Evolutionary conservation across 768 basidiomycete genomes (phyloP).

Genomic region (Austroboletus eburneus): DNA sequence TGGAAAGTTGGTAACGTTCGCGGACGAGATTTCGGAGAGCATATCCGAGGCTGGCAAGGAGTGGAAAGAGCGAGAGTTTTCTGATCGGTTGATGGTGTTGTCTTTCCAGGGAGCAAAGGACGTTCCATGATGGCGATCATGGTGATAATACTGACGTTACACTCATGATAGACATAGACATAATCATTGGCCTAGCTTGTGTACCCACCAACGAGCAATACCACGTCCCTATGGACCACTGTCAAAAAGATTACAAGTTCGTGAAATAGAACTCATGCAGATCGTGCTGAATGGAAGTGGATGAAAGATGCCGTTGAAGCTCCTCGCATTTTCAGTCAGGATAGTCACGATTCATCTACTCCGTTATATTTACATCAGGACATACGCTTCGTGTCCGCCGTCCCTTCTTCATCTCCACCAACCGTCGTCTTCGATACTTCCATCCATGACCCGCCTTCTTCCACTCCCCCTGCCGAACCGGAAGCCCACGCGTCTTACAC

Average conservation of each 20-base stretch:
- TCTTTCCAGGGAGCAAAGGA: constrained; percentile 38
- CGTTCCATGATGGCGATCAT: constrained; percentile 6
- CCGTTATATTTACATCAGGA: constrained; percentile 23
- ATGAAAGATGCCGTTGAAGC: too few species aligned
- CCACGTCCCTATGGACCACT: too few species aligned
- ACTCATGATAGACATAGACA: too few species aligned
- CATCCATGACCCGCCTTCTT: constrained; percentile 18
- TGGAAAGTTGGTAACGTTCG: constrained; percentile 41
- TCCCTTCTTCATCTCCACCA: background rate
- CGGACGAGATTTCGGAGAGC: constrained; percentile 38
- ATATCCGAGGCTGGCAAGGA: constrained; percentile 52
- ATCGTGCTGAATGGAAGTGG: too few species aligned
- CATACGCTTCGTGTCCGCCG: constrained; percentile 26
- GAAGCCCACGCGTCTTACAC: constrained; percentile 34
- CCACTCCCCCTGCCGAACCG: constrained; percentile 27
- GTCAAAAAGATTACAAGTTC: too few species aligned
- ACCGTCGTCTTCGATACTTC: constrained; percentile 15
- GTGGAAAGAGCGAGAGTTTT: constrained; percentile 44
- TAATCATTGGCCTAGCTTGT: too few species aligned
- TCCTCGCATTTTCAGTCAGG: too few species aligned
- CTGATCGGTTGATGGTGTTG: constrained; percentile 36
- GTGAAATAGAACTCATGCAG: too few species aligned
- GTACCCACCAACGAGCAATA: too few species aligned
- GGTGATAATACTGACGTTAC: constrained; percentile 1
- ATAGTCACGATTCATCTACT: constrained; percentile 15